Conservation (phyloP, 768 basidiomycete genomes). For the Pleurotus salmoneostramineus region DNA sequence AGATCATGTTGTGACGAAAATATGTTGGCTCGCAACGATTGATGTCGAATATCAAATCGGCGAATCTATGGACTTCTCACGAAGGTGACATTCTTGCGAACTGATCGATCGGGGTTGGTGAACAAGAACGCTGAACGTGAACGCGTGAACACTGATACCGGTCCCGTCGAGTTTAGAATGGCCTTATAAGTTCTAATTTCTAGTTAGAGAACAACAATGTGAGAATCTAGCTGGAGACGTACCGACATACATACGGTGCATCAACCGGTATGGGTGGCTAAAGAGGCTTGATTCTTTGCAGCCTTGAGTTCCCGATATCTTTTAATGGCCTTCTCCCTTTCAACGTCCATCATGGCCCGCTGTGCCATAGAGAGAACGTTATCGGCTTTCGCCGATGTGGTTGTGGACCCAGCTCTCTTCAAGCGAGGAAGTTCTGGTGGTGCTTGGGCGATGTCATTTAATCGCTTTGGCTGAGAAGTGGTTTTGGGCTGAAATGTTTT, state of each 20-base stretch:
- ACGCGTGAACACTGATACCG: no score
- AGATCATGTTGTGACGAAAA: no score
- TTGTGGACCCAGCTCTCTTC: slow-evolving; percentile 13
- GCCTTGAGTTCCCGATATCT: slow-evolving; percentile 70
- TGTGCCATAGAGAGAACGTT: slow-evolving; percentile 71
- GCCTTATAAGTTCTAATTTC: no score
- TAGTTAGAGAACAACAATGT: no score
- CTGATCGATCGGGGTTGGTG: no score
- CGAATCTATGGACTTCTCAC: no score
- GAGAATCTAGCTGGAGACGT: no score
- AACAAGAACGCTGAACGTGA: no score
- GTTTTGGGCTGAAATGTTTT: slow-evolving; percentile 50
- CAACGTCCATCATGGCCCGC: slow-evolving; percentile 71
- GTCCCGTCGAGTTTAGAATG: no score
- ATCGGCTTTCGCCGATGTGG: slow-evolving; percentile 24
- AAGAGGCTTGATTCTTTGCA: slow-evolving; percentile 20
- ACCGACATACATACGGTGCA: neutral
- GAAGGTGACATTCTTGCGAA: no score
- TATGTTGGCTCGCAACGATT: no score
- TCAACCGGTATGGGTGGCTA: neutral
- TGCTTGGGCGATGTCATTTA: slow-evolving; percentile 55
- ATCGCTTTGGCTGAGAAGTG: slow-evolving; percentile 55
- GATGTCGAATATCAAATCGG: no score
- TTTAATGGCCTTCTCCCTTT: slow-evolving; percentile 65
- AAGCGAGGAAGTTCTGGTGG: slow-evolving; percentile 38